Conservation (phyloP, 345 rosid species). For the Eucalyptus polyanthemos region DNA sequence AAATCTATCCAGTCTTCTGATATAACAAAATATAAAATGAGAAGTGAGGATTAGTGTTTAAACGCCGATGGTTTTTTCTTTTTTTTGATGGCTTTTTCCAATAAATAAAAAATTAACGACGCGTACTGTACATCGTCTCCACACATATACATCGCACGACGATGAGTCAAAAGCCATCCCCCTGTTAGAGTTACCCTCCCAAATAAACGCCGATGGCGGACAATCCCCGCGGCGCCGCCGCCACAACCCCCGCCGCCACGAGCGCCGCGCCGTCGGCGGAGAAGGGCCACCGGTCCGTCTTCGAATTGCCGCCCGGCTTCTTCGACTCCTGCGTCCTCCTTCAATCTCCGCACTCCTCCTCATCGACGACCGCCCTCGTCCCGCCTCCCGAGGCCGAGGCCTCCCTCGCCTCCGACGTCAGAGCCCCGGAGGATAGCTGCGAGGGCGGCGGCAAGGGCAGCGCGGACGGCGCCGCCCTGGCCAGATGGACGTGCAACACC, state of each 20-base stretch:
- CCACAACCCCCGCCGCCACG: background rate
- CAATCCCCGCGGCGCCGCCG: slow-evolving; percentile 14
- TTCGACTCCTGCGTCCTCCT: slow-evolving; percentile 51
- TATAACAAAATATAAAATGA: background rate
- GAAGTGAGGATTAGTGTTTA: background rate
- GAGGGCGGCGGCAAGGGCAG: slow-evolving; percentile 16
- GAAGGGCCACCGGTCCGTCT: slow-evolving; percentile 49
- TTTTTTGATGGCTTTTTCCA: background rate
- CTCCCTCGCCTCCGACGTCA: slow-evolving; percentile 3
- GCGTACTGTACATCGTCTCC: background rate
- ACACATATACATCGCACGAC: background rate
- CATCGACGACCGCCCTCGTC: background rate
- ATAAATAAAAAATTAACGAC: background rate
- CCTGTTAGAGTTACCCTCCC: background rate
- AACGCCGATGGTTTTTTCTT: background rate
- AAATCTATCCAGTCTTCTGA: background rate
- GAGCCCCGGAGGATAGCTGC: background rate
- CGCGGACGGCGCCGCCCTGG: slow-evolving; percentile 9
- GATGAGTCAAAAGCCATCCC: background rate
- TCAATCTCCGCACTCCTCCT: slow-evolving; percentile 23
- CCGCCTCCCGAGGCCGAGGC: slow-evolving; percentile 1
- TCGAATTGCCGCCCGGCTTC: slow-evolving; percentile 42
- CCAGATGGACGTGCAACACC: slow-evolving; percentile 85
- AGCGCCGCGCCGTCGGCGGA: background rate
- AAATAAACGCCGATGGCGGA: background rate